Conservation (phyloP, 2,329 filamentous ascomycete genomes). For the Chalara sp. region DNA sequence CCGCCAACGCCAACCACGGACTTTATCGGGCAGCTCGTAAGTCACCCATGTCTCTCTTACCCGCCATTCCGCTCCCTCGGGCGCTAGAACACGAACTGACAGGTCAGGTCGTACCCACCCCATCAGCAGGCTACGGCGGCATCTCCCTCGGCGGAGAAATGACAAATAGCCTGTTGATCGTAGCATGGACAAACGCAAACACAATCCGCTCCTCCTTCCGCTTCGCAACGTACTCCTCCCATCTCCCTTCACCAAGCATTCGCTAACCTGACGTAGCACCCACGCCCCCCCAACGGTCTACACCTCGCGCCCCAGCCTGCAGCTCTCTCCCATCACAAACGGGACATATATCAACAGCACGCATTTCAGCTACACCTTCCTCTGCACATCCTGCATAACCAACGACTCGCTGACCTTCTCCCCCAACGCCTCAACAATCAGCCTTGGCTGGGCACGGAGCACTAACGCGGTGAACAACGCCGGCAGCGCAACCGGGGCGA, state of each 20-base stretch:
- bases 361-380: conserved; percentile 46
- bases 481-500: conserved; percentile 1
- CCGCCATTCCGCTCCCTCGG: background rate
- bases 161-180: conserved; percentile 38
- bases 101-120: background rate
- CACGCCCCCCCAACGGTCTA: conserved; percentile 41
- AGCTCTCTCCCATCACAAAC: conserved; percentile 38
- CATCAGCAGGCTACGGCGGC: conserved; percentile 38
- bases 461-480: background rate
- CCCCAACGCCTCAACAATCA: background rate
- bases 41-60: too few species aligned
- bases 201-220: conserved; percentile 34
- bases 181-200: conserved; percentile 42
- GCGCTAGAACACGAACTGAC: background rate
- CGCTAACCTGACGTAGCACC: conserved; percentile 21
- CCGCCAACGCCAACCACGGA: background rate
- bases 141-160: conserved; percentile 40
- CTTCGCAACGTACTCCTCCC: conserved; percentile 27
- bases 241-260: conserved; percentile 14
- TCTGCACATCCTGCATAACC: conserved; percentile 39
- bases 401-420: background rate
- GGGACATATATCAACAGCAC: conserved; percentile 46
- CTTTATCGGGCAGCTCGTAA: background rate
- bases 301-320: conserved; percentile 30
- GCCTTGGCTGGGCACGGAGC: too few species aligned